Percentiles rank a stretch among this genome's conserved stretches.
Evolutionary conservation across 805 yeast genomes (phyloP).

Genomic region (Barnettozyma sp.): DNA sequence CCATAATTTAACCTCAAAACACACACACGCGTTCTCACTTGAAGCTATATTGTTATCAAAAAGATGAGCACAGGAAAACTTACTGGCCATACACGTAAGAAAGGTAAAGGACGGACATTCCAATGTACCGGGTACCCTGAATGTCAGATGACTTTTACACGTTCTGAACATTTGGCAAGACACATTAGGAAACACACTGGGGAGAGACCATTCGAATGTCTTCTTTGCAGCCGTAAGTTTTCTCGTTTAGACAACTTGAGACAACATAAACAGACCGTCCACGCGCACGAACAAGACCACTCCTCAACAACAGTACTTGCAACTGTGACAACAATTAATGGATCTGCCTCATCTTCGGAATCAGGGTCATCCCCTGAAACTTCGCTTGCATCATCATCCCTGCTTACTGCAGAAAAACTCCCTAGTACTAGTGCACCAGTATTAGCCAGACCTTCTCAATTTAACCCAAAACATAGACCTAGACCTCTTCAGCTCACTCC

Average conservation of each 20-base stretch:
- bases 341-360: slow-evolving; percentile 1
- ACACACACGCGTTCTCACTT: too few species aligned
- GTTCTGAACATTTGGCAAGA: slow-evolving; percentile 88
- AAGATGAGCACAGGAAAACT: slow-evolving; percentile 1
- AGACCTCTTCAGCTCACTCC: slow-evolving; percentile 18
- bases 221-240: slow-evolving; percentile 71
- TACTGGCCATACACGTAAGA: slow-evolving; percentile 21
- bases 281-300: slow-evolving; percentile 34
- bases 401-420: slow-evolving; percentile 3
- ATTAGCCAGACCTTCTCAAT: slow-evolving; percentile 19
- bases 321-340: slow-evolving; percentile 8
- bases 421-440: slow-evolving; percentile 7
- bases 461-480: slow-evolving; percentile 24
- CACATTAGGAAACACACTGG: slow-evolving; percentile 94
- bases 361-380: slow-evolving; percentile 1
- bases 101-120: slow-evolving; percentile 58
- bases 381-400: slow-evolving; percentile 4
- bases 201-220: slow-evolving; percentile 86
- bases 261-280: slow-evolving; percentile 87
- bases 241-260: slow-evolving; percentile 77
- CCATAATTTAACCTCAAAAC: too few species aligned
- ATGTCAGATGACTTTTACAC: slow-evolving; percentile 81
- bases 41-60: too few species aligned
- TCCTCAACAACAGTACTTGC: slow-evolving; percentile 1
- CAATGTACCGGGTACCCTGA: slow-evolving; percentile 83